phyloP scores from a whole-genome alignment of 1,139 yeast species.

The Saccharomyces hybrid region DNA sequence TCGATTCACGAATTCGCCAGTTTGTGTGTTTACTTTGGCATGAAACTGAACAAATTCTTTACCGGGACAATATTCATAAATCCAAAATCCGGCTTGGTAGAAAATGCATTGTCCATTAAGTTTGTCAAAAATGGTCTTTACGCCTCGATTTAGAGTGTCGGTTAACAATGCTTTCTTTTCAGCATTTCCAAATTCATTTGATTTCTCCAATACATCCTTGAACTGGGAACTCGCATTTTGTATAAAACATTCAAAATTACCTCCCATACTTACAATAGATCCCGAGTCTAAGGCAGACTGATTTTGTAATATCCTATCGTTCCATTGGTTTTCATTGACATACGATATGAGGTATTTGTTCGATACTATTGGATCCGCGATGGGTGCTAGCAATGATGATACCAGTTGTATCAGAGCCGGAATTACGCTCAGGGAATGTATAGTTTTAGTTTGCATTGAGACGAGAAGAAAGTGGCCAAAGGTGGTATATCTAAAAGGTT shows the following conservation, averaged over 20 bases:
- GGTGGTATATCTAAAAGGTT: neutral
- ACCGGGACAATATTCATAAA: constrained; percentile 51
- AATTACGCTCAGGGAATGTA: neutral
- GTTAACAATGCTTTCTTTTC: constrained; percentile 8
- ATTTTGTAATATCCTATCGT: constrained; percentile 8
- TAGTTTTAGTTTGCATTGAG: neutral
- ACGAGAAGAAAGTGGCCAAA: neutral
- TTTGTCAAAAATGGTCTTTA: constrained; percentile 26
- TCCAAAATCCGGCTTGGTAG: constrained; percentile 52
- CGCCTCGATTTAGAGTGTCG: constrained; percentile 15
- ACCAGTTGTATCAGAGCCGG: neutral
- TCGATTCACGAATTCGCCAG: constrained; percentile 20
- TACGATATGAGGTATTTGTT: constrained; percentile 21
- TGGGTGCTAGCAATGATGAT: constrained; percentile 12
- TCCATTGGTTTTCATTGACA: constrained; percentile 16
- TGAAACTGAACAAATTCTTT: constrained; percentile 55
- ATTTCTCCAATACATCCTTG: constrained; percentile 5
- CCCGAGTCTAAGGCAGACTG: constrained; percentile 15
- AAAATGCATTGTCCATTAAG: constrained; percentile 32
- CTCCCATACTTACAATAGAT: constrained; percentile 14
- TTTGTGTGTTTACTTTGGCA: constrained; percentile 14
- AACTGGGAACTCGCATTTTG: constrained; percentile 11
- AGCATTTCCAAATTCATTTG: constrained; percentile 8
- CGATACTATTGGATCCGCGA: constrained; percentile 19
- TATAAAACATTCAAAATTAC: constrained; percentile 19